phyloP scores from a whole-genome alignment of 148 eudicot species.

The Chenopodium suecicum region DNA sequence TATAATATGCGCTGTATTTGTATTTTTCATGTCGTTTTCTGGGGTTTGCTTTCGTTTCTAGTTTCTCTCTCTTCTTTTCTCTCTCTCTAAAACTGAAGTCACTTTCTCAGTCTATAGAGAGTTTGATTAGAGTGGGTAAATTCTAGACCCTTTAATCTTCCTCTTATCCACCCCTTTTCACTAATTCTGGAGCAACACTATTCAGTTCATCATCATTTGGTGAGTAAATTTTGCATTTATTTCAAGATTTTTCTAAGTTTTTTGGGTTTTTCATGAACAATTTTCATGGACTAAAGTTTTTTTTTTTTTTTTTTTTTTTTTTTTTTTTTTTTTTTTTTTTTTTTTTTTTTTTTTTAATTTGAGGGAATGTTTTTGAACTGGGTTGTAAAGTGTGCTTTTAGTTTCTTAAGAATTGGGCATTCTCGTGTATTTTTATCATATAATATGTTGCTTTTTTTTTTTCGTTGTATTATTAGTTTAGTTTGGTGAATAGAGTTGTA shows the following conservation, averaged over 20 bases:
- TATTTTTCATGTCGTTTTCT: background rate
- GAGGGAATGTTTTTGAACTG: background rate
- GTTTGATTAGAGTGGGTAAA: background rate
- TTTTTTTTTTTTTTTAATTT: background rate
- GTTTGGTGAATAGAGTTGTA: background rate
- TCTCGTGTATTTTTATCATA: background rate
- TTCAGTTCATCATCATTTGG: slow-evolving; percentile 8
- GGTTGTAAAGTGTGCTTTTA: slow-evolving; percentile 7
- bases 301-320: too few species aligned
- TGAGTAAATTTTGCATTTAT: background rate
- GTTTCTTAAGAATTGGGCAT: slow-evolving; percentile 1
- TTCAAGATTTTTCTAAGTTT: background rate
- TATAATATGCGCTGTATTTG: background rate
- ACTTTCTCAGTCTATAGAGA: background rate
- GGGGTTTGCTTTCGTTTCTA: background rate
- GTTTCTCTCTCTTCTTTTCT: background rate
- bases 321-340: too few species aligned
- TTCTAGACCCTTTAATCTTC: background rate
- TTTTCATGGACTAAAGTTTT: too few species aligned
- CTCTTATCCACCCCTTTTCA: background rate
- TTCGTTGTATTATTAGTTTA: background rate
- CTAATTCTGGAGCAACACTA: slow-evolving; percentile 4
- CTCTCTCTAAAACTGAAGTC: slow-evolving; percentile 5
- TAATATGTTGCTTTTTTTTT: background rate
- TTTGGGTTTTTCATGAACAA: background rate